A percentile compares a stretch with the other conserved stretches of the same genome.
phyloP scores from a whole-genome alignment of 2,329 filamentous ascomycete genomes.

The Ascochyta rabiei region DNA sequence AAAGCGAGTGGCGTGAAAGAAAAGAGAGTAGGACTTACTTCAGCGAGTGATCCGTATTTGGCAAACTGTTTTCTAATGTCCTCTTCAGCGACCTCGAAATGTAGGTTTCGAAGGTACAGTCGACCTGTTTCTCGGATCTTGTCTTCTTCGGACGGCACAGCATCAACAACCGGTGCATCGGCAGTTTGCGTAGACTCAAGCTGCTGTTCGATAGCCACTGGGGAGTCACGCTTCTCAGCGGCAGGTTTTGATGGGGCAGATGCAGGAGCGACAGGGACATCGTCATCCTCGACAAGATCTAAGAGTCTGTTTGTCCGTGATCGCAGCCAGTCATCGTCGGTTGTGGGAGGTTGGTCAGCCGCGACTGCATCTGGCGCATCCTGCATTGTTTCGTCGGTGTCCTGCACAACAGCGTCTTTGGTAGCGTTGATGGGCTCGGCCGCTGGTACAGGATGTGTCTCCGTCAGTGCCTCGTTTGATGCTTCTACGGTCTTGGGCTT shows the following conservation, averaged over 20 bases:
- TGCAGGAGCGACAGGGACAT: constrained; percentile 44
- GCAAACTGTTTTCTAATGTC: constrained; percentile 76
- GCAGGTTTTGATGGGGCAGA: constrained; percentile 12
- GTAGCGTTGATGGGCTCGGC: background rate
- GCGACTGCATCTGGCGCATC: constrained; percentile 20
- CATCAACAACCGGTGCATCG: constrained; percentile 36
- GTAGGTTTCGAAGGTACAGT: constrained; percentile 86
- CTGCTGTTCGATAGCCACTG: constrained; percentile 15
- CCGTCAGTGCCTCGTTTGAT: constrained; percentile 4
- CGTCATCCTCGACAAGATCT: constrained; percentile 80
- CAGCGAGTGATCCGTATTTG: constrained; percentile 76
- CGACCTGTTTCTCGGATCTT: constrained; percentile 75
- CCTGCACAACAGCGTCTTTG: constrained; percentile 1
- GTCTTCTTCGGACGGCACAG: constrained; percentile 56
- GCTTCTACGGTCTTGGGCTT: constrained; percentile 45
- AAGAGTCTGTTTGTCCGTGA: constrained; percentile 85
- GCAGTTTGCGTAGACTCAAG: constrained; percentile 3
- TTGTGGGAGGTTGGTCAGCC: constrained; percentile 55
- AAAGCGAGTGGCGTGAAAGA: constrained; percentile 30
- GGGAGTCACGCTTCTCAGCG: constrained; percentile 17
- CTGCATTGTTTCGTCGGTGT: constrained; percentile 29
- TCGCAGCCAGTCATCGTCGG: constrained; percentile 90
- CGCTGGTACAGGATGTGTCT: constrained; percentile 2
- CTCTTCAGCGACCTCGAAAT: constrained; percentile 78
- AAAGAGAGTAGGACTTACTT: constrained; percentile 68